Evolutionary conservation across 768 basidiomycete species (phyloP).

Genomic region (Boletus sp.): DNA sequence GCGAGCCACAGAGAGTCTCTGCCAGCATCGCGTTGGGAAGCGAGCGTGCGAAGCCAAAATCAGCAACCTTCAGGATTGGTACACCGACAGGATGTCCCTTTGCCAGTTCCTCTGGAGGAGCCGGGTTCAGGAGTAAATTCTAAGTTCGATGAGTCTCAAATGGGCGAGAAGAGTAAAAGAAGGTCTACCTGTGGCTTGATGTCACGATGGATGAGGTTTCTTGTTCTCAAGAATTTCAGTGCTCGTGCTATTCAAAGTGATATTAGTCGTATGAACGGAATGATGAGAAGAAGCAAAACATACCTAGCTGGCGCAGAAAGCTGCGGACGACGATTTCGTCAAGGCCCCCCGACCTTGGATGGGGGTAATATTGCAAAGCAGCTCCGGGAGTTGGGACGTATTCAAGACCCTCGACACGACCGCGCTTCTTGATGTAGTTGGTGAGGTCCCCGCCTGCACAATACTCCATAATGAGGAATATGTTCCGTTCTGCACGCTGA

Average conservation of each 20-base stretch:
- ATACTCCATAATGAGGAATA: slow-evolving; percentile 97
- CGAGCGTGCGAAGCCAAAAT: slow-evolving; percentile 95
- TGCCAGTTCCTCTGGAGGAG: slow-evolving; percentile 72
- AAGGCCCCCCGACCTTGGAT: slow-evolving; percentile 87
- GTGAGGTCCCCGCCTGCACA: slow-evolving; percentile 96
- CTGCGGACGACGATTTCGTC: slow-evolving; percentile 88
- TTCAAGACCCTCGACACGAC: slow-evolving; percentile 84
- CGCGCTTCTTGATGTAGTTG: slow-evolving; percentile 97
- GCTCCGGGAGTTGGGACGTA: slow-evolving; percentile 69
- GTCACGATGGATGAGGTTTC: slow-evolving; percentile 92
- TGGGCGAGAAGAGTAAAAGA: background rate
- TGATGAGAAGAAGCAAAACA: slow-evolving; percentile 15
- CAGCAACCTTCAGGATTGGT: slow-evolving; percentile 94
- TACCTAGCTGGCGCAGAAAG: slow-evolving; percentile 87
- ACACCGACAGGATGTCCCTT: slow-evolving; percentile 89
- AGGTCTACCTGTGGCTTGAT: slow-evolving; percentile 84
- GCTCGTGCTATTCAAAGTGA: slow-evolving; percentile 69
- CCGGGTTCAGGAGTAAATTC: slow-evolving; percentile 88
- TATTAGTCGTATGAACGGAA: background rate
- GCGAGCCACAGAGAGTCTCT: slow-evolving; percentile 96
- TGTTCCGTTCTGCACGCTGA: slow-evolving; percentile 70
- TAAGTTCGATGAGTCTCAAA: slow-evolving; percentile 30
- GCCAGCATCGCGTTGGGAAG: slow-evolving; percentile 92
- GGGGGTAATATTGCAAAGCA: slow-evolving; percentile 81
- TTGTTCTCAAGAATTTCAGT: slow-evolving; percentile 84